A percentile compares a stretch with the other conserved stretches of the same genome.
Conservation (phyloP, 2,329 filamentous ascomycete genomes). For the Akanthomyces dipterigenus region DNA sequence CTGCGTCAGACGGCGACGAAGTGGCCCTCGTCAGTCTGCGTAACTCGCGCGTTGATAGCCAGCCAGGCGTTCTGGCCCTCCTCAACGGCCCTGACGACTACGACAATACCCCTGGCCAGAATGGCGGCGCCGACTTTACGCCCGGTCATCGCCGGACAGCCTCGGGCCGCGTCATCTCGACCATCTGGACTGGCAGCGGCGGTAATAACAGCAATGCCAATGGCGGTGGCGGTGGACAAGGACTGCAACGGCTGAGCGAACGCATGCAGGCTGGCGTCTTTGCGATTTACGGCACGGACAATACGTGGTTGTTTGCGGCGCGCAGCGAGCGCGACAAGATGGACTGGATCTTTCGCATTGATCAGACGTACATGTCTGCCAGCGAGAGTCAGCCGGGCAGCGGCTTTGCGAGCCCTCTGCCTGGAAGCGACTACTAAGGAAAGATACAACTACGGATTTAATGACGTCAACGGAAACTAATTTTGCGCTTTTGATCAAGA, state of each 20-base stretch:
- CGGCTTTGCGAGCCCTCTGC: slow-evolving; percentile 29
- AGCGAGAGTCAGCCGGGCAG: slow-evolving; percentile 35
- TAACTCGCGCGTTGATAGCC: slow-evolving; percentile 86
- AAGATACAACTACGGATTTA: not conserved
- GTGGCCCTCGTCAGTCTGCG: slow-evolving; percentile 81
- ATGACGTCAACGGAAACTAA: slow-evolving; percentile 7
- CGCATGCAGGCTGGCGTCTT: slow-evolving; percentile 69
- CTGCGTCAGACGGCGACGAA: slow-evolving; percentile 79
- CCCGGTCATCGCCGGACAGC: slow-evolving; percentile 42
- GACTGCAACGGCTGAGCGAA: slow-evolving; percentile 49
- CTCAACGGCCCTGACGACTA: slow-evolving; percentile 47
- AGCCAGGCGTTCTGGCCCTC: slow-evolving; percentile 77
- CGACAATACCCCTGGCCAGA: slow-evolving; percentile 27
- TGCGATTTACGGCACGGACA: slow-evolving; percentile 88
- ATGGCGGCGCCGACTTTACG: slow-evolving; percentile 30
- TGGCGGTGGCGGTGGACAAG: slow-evolving; percentile 23
- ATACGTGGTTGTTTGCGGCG: slow-evolving; percentile 91
- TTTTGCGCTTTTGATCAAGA: not conserved
- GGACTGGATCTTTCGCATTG: slow-evolving; percentile 94
- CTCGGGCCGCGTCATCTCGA: slow-evolving; percentile 48
- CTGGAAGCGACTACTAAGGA: slow-evolving; percentile 24
- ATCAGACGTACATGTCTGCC: slow-evolving; percentile 62
- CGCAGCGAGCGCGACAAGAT: slow-evolving; percentile 86
- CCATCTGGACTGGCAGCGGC: slow-evolving; percentile 45
- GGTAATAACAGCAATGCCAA: slow-evolving; percentile 42